phyloP scores from a whole-genome alignment of 2,329 filamentous ascomycete genomes.

The Exserohilum rostratum region DNA sequence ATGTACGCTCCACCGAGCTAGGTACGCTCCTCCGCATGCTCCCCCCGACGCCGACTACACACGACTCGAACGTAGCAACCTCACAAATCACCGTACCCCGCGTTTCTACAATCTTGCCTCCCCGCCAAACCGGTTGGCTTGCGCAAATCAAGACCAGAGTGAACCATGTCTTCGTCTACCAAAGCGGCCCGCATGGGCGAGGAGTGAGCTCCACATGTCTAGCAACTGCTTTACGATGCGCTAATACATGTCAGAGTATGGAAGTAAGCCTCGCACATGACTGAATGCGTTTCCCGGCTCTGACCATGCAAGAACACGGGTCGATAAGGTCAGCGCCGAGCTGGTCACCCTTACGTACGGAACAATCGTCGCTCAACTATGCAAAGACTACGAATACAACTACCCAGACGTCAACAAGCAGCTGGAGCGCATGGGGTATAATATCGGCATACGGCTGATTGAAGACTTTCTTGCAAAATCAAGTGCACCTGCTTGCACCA shows the following conservation, averaged over 20 bases:
- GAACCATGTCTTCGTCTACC: constrained; percentile 58
- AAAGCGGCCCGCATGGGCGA: constrained; percentile 74
- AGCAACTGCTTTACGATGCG: constrained; percentile 33
- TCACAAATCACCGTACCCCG: background rate
- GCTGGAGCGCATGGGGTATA: constrained; percentile 98
- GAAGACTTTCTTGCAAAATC: constrained; percentile 98
- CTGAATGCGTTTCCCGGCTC: background rate
- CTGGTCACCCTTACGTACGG: constrained; percentile 97
- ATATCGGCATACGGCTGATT: constrained; percentile 93
- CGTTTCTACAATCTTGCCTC: background rate
- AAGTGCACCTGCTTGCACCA: constrained; percentile 84
- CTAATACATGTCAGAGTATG: constrained; percentile 70
- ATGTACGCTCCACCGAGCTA: constrained; percentile 16
- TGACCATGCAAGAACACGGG: constrained; percentile 72
- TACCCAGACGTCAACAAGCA: constrained; percentile 97
- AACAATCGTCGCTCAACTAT: constrained; percentile 94
- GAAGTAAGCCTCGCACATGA: constrained; percentile 71
- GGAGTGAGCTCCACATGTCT: constrained; percentile 64
- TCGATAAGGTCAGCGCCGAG: constrained; percentile 98
- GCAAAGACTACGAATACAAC: constrained; percentile 93
- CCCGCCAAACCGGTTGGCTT: background rate
- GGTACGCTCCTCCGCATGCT: constrained; percentile 17
- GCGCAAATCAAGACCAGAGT: constrained; percentile 4
- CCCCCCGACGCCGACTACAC: constrained; percentile 16
- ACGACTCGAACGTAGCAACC: constrained; percentile 21